These are phyloP conservation scores for Crotalaria pallida DNA, from an alignment of 306 rosid species.

Conservation along the genomic window DNA sequence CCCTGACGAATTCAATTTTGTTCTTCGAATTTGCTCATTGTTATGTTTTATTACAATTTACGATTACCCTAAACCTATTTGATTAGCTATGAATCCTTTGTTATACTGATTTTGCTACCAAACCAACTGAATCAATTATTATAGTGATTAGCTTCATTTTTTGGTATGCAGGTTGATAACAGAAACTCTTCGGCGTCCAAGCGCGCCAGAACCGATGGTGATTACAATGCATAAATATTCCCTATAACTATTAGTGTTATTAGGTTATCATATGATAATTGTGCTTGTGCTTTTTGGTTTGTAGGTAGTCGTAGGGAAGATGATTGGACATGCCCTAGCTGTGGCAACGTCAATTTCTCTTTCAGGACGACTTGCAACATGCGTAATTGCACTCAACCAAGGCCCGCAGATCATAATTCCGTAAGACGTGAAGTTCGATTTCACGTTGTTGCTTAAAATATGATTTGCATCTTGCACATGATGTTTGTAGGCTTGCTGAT, in stretches of 20 bases:
- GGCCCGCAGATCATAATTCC: slow-evolving; percentile 65
- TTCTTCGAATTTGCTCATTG: not conserved
- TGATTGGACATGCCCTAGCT: slow-evolving; percentile 79
- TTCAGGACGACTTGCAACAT: slow-evolving; percentile 79
- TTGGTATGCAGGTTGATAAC: slow-evolving; percentile 44
- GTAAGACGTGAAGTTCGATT: slow-evolving; percentile 28
- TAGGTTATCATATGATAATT: not conserved
- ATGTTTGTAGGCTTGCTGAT: not conserved
- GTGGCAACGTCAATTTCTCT: slow-evolving; percentile 78
- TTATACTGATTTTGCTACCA: not conserved
- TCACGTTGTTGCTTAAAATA: not conserved
- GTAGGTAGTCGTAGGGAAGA: slow-evolving; percentile 78
- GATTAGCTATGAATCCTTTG: not conserved
- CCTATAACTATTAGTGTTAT: not conserved
- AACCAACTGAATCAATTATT: not conserved
- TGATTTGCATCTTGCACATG: not conserved
- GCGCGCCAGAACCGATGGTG: slow-evolving; percentile 75
- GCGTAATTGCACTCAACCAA: slow-evolving; percentile 78
- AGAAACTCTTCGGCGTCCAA: slow-evolving; percentile 63
- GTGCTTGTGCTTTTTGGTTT: slow-evolving; percentile 8
- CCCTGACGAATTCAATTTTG: not conserved
- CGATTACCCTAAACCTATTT: not conserved
- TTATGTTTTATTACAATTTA: not conserved
- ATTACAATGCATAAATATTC: not conserved
- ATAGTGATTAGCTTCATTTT: not conserved